These are phyloP conservation scores for Kluyveromyces aestuarii DNA, from an alignment of 805 yeast genomes.

Conservation along the genomic window DNA sequence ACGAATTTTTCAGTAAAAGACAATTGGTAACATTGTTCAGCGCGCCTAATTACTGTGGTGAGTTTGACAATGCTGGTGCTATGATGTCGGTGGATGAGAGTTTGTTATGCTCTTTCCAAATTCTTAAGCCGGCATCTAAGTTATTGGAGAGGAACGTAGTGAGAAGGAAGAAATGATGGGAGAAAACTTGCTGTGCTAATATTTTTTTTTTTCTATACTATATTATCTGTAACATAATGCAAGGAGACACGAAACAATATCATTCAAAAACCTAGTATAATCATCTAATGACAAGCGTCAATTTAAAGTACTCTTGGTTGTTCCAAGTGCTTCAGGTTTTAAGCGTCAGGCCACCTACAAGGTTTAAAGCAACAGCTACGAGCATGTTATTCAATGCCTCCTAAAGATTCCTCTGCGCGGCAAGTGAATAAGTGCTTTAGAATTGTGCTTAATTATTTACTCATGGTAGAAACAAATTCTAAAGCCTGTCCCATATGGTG, in stretches of 20 bases:
- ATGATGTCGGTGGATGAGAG: conserved; percentile 99
- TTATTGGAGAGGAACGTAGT: conserved; percentile 30
- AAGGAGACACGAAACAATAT: not conserved
- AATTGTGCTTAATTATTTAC: not conserved
- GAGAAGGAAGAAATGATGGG: conserved; percentile 25
- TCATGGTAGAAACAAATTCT: not conserved
- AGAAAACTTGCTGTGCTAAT: conserved; percentile 1
- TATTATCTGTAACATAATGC: conserved; percentile 1
- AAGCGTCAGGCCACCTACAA: too few species aligned
- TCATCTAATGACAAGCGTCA: not conserved
- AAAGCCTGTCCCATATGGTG: not conserved
- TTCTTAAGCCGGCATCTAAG: conserved; percentile 96
- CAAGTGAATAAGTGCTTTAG: not conserved
- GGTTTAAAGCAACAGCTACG: not conserved
- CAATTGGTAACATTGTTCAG: conserved; percentile 91
- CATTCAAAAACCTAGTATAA: not conserved
- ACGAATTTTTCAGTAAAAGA: conserved; percentile 92
- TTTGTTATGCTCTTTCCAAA: conserved; percentile 90
- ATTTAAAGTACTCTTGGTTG: not conserved
- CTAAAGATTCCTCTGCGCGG: not conserved
- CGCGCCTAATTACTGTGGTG: conserved; percentile 99
- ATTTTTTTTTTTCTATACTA: not conserved
- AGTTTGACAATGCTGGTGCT: conserved; percentile 98
- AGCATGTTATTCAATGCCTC: not conserved
- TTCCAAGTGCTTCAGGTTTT: not conserved